Evolutionary conservation across 2,329 filamentous ascomycete genomes (phyloP), one percentile per base, ranked within the genome.

Genomic region (Penicillium verrucosum): DNA sequence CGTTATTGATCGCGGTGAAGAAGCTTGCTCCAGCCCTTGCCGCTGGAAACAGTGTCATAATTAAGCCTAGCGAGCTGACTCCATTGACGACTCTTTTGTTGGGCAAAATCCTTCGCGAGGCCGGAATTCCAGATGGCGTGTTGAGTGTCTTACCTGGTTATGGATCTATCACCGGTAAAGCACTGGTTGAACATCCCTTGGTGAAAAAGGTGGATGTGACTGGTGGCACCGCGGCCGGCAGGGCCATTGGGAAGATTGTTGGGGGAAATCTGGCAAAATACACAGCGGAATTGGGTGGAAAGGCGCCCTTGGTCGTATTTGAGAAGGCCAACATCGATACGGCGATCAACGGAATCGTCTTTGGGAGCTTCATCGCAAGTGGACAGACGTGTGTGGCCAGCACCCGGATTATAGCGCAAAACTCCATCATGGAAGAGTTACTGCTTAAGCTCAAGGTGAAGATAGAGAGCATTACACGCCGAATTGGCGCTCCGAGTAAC

Each of bases 331-430:
- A 74, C 25, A 57, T 74, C 3, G 66, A 70, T 6, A 55, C 60
- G 16, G 64, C 70, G 1, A 65, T 73, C 1, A 65, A 70, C 41
- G 70, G 69, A 12, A 66, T 73, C 11, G 61, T 73, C 8, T 77
- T 77, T 57, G 75, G 74, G 7, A 73, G 73, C 23, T 82, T 81
- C 48, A 81, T 82, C 52, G 80, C 80, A 0, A 81, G 78, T 55
- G 82, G 82, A 0, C 81, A 84, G 64, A 84, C 81, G 0, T 84
- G 81, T 43, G 79, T 84, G 12, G 82, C 81, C 4, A 81, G 81
- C 5, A 83, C 80, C 16, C 74, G 82, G 23, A 75, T 84, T 29
- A 73, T 84, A 38, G 80, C 82, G 10, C 77, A 84, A 44, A 71
- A 73, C 18, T 73, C 66, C 4, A 76, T 83, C 10, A 51, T 59